A percentile compares a stretch with the other conserved stretches of the same genome.
Evolutionary conservation across 345 rosid genomes (phyloP).

Genomic region (Eucalyptus regnans): DNA sequence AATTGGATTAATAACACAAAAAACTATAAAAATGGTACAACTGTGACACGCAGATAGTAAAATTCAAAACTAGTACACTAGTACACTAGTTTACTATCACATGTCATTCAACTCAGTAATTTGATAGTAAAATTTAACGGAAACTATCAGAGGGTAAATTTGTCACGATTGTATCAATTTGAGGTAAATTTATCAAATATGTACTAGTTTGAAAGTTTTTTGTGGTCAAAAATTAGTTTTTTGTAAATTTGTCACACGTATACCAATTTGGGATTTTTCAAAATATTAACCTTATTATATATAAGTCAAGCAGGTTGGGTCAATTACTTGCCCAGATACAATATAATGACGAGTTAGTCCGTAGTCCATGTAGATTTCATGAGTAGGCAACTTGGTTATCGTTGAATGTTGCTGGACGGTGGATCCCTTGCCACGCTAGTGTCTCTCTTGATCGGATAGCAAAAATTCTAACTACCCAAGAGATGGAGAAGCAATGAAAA

Average conservation of each 20-base stretch:
- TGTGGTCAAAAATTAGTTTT: too few species aligned
- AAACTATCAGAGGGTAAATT: too few species aligned
- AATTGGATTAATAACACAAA: too few species aligned
- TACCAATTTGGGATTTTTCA: too few species aligned
- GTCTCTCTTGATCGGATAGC: neutral
- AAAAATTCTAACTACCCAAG: neutral
- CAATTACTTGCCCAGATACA: neutral
- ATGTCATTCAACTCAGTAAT: too few species aligned
- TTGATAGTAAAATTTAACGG: too few species aligned
- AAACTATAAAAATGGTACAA: too few species aligned
- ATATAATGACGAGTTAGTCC: neutral
- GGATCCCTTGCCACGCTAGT: neutral
- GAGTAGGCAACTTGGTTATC: neutral
- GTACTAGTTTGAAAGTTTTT: rapidly evolving
- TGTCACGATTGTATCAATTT: rapidly evolving
- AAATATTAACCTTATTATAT: too few species aligned
- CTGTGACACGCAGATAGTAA: too few species aligned
- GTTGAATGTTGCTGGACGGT: neutral
- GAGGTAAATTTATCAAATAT: too few species aligned
- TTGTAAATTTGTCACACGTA: rapidly evolving
- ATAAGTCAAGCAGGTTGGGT: neutral
- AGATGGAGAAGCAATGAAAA: neutral
- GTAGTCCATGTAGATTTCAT: neutral
- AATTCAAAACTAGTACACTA: too few species aligned
- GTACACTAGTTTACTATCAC: too few species aligned